Base-by-base conservation (phyloP, 768 basidiomycete genomes). In the Mycena rebaudengoi region DNA sequence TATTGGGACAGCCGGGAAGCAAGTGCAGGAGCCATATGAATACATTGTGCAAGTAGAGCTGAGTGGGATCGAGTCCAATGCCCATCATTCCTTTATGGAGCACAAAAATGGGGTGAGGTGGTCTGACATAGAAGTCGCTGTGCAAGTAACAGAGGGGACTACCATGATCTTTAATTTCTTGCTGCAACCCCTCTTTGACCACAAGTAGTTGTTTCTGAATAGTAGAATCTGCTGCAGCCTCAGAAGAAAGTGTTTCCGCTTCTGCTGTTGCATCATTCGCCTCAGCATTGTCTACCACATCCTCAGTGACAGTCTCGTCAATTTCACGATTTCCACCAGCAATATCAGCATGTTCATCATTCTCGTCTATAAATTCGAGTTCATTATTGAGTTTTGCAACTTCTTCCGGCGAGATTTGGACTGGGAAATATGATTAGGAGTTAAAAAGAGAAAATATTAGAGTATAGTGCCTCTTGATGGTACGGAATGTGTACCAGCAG, bases 11-110 rank as follows among this genome's bases (percentile, higher is more conserved):
- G 10, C 46, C 58, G 1, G 58, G 45, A 7, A 60, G 23, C 30
- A 60, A 21, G 29, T 50, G 23, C 11, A 48, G 58, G 6, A 60
- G 43, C 58, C 58, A 60, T 23, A 60, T 37, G 28, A 49, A 60
- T 5, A 60, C 45, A 21, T 48, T 33, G 18, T 48, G 58, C 7
- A 21, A 16, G 21, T 60, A 60, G n/a, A 60, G 58, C 8, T 25
- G 7, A 5, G 32, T 21, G 1, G 58, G 46, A 37, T 29, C 13
- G 8, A 50, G 40, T 3, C 39, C 32, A 13, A 11, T 49, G 5
- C 20, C 13, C 7, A 6, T 12, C 2, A 37, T 25, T 23, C 28
- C 7, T 2, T 25, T 7, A 23, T 35, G 11, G 18, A 62, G 25
- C 0, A 52, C 60, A 29, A 62, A 62, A 13, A 62, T 43, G 11